These are phyloP conservation scores for Acanthamoeba divionensis DNA, from an alignment of 208 protist species.

Conservation along the genomic window DNA sequence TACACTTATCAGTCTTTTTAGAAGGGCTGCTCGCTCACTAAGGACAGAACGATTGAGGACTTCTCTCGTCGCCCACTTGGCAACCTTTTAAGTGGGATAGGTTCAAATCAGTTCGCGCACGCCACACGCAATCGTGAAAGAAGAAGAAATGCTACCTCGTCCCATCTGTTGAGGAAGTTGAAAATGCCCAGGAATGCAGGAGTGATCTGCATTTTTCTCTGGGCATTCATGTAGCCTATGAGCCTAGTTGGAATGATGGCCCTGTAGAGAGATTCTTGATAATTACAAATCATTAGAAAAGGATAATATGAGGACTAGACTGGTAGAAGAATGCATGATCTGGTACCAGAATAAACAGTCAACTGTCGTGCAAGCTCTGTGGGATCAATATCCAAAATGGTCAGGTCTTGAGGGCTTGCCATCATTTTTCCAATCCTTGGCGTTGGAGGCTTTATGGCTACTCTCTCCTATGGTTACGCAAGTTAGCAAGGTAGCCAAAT, in stretches of 20 bases:
- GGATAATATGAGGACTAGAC: too few relatives aligned
- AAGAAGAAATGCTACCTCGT: not conserved
- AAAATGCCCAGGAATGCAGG: constrained; percentile 6
- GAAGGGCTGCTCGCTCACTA: not conserved
- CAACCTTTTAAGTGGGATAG: not conserved
- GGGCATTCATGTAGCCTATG: not conserved
- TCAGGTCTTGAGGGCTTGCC: not conserved
- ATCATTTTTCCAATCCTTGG: not conserved
- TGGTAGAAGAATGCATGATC: not conserved
- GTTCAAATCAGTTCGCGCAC: not conserved
- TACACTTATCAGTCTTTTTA: not conserved
- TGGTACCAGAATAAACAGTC: not conserved
- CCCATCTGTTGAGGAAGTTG: constrained; percentile 32
- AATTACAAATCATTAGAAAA: too few relatives aligned
- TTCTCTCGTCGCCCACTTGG: not conserved
- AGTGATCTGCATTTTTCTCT: not conserved
- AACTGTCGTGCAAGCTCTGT: constrained; percentile 27
- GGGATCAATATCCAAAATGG: constrained; percentile 4
- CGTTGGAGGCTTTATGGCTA: too few relatives aligned
- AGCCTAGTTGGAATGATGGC: not conserved
- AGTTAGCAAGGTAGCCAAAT: too few relatives aligned
- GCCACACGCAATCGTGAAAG: not conserved
- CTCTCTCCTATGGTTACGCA: too few relatives aligned
- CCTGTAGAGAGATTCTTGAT: too few relatives aligned
- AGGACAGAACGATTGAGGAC: not conserved